phyloP scores from a whole-genome alignment of 371 early-diverging fungal species.

The Scutellospora calospora region DNA sequence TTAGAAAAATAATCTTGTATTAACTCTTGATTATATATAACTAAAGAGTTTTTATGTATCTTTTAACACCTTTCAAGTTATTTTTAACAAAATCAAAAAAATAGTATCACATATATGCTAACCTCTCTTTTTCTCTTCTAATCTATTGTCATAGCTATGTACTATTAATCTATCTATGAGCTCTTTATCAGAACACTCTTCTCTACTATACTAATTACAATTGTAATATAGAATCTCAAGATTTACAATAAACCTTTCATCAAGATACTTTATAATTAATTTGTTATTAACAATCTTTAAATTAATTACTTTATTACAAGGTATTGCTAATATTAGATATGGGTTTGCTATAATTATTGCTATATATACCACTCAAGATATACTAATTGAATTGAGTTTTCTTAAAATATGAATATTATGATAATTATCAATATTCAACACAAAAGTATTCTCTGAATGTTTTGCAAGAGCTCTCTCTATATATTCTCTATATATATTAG shows the following conservation, averaged over 20 bases:
- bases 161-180: not conserved
- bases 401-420: not conserved
- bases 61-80: not conserved
- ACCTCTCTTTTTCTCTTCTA: conserved; percentile 7
- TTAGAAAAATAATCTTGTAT: conserved; percentile 11
- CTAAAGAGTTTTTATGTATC: not conserved
- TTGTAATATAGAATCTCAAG: not conserved
- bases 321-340: not conserved
- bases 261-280: conserved; percentile 7
- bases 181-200: conserved; percentile 16
- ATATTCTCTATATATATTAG: not conserved
- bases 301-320: not conserved
- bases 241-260: conserved; percentile 17
- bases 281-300: not conserved
- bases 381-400: not conserved
- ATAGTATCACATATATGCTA: not conserved
- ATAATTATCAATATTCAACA: not conserved
- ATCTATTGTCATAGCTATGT: conserved; percentile 13
- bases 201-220: not conserved
- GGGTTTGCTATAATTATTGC: not conserved
- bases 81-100: conserved; percentile 21
- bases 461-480: not conserved
- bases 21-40: not conserved
- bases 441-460: not conserved
- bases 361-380: not conserved